A percentile compares a stretch with the other conserved stretches of the same genome.
phyloP scores from a whole-genome alignment of 192 early-diverging fungal species.

The Gorgonomyces haynaldii region DNA sequence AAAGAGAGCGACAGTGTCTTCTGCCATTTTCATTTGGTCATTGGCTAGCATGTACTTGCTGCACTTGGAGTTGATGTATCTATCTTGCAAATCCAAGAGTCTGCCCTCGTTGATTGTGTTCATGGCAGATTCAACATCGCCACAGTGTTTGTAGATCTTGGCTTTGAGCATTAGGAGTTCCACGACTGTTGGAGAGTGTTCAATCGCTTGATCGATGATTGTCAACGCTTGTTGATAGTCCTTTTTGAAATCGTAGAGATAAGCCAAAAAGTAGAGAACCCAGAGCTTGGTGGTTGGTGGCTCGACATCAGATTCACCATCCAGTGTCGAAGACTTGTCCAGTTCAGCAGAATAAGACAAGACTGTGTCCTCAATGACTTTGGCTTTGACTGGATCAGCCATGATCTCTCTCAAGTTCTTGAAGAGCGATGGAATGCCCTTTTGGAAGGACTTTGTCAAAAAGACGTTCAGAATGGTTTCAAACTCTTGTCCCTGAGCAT shows the following conservation, averaged over 20 bases:
- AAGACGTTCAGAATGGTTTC: constrained; percentile 46
- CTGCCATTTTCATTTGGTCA: constrained; percentile 69
- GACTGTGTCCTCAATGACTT: constrained; percentile 55
- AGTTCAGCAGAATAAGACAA: constrained; percentile 42
- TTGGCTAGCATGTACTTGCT: constrained; percentile 87
- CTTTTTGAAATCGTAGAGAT: constrained; percentile 70
- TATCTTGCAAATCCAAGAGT: constrained; percentile 82
- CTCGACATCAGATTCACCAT: constrained; percentile 38
- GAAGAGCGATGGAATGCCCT: constrained; percentile 92
- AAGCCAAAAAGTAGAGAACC: constrained; percentile 86
- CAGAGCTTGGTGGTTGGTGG: constrained; percentile 71
- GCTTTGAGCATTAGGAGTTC: constrained; percentile 90
- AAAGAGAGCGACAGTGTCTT: constrained; percentile 74
- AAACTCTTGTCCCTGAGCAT: constrained; percentile 46
- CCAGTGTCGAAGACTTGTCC: constrained; percentile 10
- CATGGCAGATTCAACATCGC: constrained; percentile 59
- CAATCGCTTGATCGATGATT: constrained; percentile 70
- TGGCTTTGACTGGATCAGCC: constrained; percentile 50
- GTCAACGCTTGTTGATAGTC: constrained; percentile 59
- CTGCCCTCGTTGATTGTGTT: constrained; percentile 75
- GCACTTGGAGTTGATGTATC: constrained; percentile 88
- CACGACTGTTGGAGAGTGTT: constrained; percentile 77
- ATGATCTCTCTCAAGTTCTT: constrained; percentile 68
- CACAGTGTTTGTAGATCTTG: constrained; percentile 86
- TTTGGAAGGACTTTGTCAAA: constrained; percentile 62